Percentiles rank a stretch among this genome's conserved stretches.
Conservation (phyloP, 2,329 filamentous ascomycete genomes). For the Fusarium algeriense region DNA sequence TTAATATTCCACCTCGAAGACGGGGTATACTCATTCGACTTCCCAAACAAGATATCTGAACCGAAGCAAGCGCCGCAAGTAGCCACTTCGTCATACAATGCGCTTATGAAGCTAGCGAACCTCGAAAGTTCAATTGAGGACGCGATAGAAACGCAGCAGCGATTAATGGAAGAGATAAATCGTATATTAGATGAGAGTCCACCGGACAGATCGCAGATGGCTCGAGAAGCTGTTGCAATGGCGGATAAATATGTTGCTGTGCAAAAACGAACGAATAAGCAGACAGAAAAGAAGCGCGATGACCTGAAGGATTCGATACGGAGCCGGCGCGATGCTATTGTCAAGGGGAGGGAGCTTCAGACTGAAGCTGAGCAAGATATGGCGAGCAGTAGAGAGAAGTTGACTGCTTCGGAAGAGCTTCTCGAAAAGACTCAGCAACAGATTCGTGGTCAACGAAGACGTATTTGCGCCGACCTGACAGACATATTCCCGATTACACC, state of each 20-base stretch:
- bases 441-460: constrained; percentile 86
- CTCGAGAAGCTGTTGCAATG: constrained; percentile 62
- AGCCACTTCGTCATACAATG: constrained; percentile 84
- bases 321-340: constrained; percentile 76
- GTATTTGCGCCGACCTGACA: constrained; percentile 86
- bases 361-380: constrained; percentile 71
- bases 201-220: constrained; percentile 59
- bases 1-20: constrained; percentile 88
- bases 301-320: constrained; percentile 76
- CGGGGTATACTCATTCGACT: constrained; percentile 85
- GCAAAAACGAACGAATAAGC: constrained; percentile 75
- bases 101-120: constrained; percentile 88
- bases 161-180: constrained; percentile 83
- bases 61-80: constrained; percentile 65
- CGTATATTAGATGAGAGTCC: constrained; percentile 60
- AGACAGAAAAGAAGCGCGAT: constrained; percentile 71
- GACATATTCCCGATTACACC: constrained; percentile 86
- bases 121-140: constrained; percentile 93
- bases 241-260: constrained; percentile 67
- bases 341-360: constrained; percentile 70
- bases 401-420: constrained; percentile 67
- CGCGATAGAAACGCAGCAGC: constrained; percentile 80
- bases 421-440: constrained; percentile 70
- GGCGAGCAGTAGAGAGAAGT: constrained; percentile 68
- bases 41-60: constrained; percentile 64